These are phyloP conservation scores for Scedosporium aurantiacum DNA, from an alignment of 2,329 filamentous ascomycete genomes.

Conservation along the genomic window DNA sequence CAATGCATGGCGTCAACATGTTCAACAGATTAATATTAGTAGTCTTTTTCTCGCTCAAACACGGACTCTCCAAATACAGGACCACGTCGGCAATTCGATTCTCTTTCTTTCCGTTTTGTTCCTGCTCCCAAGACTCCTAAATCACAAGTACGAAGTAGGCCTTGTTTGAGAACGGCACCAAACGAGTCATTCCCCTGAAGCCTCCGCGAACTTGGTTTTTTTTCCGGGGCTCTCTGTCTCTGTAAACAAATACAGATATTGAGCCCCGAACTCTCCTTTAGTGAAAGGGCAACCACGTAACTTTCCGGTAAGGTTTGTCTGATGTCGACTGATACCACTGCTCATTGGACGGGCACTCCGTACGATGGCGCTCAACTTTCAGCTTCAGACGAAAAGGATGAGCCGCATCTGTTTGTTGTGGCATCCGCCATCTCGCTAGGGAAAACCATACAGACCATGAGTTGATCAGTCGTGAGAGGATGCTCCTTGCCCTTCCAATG, in stretches of 20 bases:
- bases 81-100: neutral
- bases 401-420: neutral
- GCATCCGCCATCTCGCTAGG: neutral
- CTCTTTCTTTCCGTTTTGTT: neutral
- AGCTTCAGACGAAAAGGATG: neutral
- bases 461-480: too few relatives aligned
- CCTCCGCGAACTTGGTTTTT: neutral
- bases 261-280: neutral
- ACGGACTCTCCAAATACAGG: too few relatives aligned
- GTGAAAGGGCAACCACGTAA: neutral
- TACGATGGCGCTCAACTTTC: constrained; percentile 3
- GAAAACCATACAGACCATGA: neutral
- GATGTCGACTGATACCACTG: neutral
- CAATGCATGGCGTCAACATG: neutral
- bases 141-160: too few relatives aligned
- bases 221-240: neutral
- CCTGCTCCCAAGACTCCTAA: too few relatives aligned
- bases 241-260: neutral
- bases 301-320: neutral
- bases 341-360: neutral
- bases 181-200: neutral
- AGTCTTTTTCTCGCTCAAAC: too few relatives aligned
- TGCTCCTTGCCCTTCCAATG: too few relatives aligned
- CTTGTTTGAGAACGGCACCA: neutral
- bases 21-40: too few relatives aligned